Evolutionary conservation across 345 rosid genomes (phyloP), one percentile per base, ranked within the genome.

Genomic region (Geranium brycei): DNA sequence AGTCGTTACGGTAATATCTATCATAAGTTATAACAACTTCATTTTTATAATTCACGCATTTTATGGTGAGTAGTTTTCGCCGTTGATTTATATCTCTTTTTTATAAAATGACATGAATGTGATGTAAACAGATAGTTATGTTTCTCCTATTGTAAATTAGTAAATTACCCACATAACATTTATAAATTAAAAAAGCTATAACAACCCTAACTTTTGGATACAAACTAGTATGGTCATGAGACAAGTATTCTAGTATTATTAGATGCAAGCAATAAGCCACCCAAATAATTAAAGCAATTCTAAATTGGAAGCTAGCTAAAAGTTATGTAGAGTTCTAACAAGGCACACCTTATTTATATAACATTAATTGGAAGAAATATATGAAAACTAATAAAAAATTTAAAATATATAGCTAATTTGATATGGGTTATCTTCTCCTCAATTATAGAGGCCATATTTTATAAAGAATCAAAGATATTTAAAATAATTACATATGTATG

Each of bases 191-290:
- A 8, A 4, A 58, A 40, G 30, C 40, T 57, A 10, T 47, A 32
- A 55, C 65, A 62, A 59, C 51, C 73, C 62, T 47, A 63, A 53
- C 55, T 74, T 11, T 17, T 38, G 71, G 71, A 57, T 66, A 70
- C 57, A 28, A 15, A 31, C 41, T 57, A 47, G 74, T 58, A 61
- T 75, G 67, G 60, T 62, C 78, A 59, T 68, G 65, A 30, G 64
- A 59, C 64, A 71, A 10, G 35, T 60, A 63, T 70, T 60, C 31
- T 11, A 58, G 10, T 69, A 64, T 57, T 69, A 64, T 57, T 47
- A 47, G 53, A 57, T 69, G 62, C 65, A 66, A 62, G 57, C 53
- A 47, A 10, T 47, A 47, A 47, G 13, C 53, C 53, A 47, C 53
- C 14, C 53, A 7, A 47, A 47, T 47, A 8, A 47, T 47, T 47